Conservation (phyloP, 257 asterid genomes). For the Gynochthodes officinalis region DNA sequence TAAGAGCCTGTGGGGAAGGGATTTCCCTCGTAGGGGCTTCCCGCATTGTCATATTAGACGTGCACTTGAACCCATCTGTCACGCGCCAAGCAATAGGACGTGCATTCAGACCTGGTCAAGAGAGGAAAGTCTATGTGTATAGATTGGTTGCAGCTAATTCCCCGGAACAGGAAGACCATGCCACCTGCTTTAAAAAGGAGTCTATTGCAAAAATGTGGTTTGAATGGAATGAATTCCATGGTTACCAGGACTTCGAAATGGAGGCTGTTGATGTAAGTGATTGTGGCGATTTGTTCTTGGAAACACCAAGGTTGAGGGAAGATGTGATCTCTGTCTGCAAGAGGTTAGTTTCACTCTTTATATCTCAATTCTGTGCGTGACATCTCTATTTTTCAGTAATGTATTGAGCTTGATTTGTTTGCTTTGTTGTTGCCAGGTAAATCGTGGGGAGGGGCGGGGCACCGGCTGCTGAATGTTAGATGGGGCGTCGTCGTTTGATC, state of each 20-base stretch:
- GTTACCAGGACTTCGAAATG: slow-evolving; percentile 57
- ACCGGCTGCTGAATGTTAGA: slow-evolving; percentile 9
- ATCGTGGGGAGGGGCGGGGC: background rate
- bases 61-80: slow-evolving; percentile 86
- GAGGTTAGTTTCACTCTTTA: slow-evolving; percentile 38
- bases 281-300: slow-evolving; percentile 70
- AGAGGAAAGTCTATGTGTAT: slow-evolving; percentile 69
- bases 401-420: background rate
- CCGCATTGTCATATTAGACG: slow-evolving; percentile 71
- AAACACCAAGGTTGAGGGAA: slow-evolving; percentile 56
- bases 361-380: background rate
- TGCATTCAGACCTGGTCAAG: slow-evolving; percentile 94
- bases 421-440: slow-evolving; percentile 39
- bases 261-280: slow-evolving; percentile 49
- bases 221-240: slow-evolving; percentile 78
- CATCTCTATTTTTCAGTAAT: background rate
- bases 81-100: slow-evolving; percentile 99
- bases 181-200: slow-evolving; percentile 85
- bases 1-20: slow-evolving; percentile 95
- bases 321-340: slow-evolving; percentile 50
- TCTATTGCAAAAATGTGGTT: slow-evolving; percentile 94
- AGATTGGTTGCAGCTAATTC: slow-evolving; percentile 71
- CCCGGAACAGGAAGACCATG: slow-evolving; percentile 83
- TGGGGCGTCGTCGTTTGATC: background rate
- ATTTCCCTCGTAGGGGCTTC: slow-evolving; percentile 97